Conservation (phyloP, 495 filamentous ascomycete genomes). For the Tuber microsphaerosporum region DNA sequence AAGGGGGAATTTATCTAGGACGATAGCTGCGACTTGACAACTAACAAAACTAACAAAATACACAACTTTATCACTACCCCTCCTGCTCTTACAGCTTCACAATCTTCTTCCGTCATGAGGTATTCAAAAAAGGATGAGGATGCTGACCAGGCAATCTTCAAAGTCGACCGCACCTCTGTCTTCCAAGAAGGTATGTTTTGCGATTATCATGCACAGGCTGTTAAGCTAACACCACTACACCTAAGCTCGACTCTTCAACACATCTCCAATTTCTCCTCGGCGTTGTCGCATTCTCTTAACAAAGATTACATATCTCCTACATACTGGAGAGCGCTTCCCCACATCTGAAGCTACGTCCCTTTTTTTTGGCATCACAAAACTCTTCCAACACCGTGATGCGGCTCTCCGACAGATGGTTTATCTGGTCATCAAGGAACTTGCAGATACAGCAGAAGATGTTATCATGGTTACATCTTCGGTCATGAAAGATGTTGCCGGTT, state of each 20-base stretch:
- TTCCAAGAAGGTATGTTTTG: conserved; percentile 83
- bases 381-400: conserved; percentile 99
- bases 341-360: conserved; percentile 95
- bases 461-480: conserved; percentile 99
- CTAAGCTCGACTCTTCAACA: conserved; percentile 92
- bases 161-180: conserved; percentile 94
- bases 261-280: conserved; percentile 87
- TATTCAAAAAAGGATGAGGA: conserved; percentile 99
- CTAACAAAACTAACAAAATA: conserved; percentile 23
- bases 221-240: conserved; percentile 14
- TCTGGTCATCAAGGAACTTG: conserved; percentile 92
- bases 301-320: conserved; percentile 92
- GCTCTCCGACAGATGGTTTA: conserved; percentile 98
- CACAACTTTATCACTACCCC: conserved; percentile 13
- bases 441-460: conserved; percentile 92
- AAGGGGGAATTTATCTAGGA: conserved; percentile 30
- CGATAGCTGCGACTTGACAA: conserved; percentile 14
- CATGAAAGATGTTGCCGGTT: conserved; percentile 81
- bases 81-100: conserved; percentile 16
- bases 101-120: conserved; percentile 55
- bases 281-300: conserved; percentile 92
- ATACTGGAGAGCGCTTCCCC: conserved; percentile 94
- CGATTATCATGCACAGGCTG: conserved; percentile 20
- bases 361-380: conserved; percentile 98
- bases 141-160: conserved; percentile 82